phyloP scores from a whole-genome alignment of 352 stramenopile species.

The Phytophthora podocarpi region DNA sequence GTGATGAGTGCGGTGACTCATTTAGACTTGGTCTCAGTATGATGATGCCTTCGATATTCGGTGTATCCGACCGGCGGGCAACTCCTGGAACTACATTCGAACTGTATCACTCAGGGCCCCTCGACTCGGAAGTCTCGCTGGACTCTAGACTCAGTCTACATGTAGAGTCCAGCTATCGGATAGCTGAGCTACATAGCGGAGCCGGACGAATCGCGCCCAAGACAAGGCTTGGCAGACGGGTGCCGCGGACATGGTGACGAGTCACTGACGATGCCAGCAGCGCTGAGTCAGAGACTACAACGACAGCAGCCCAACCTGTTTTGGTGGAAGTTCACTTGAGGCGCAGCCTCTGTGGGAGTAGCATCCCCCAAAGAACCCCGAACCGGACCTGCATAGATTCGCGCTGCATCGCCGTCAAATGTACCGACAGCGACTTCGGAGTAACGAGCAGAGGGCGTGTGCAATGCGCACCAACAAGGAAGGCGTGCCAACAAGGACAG shows the following conservation, averaged over 20 bases:
- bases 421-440: not conserved
- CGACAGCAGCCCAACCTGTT: constrained; percentile 1
- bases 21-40: constrained; percentile 6
- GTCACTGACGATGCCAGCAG: not conserved
- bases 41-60: too few relatives aligned
- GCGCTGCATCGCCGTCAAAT: not conserved
- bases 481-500: constrained; percentile 5
- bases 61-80: too few relatives aligned
- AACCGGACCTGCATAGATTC: constrained; percentile 1
- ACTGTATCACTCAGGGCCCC: too few relatives aligned
- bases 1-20: constrained; percentile 12
- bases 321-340: constrained; percentile 21
- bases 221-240: not conserved
- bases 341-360: not conserved
- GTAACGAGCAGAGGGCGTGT: constrained; percentile 3
- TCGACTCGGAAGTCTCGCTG: too few relatives aligned
- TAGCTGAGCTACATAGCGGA: not conserved
- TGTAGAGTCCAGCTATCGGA: too few relatives aligned
- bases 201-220: not conserved
- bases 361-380: not conserved
- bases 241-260: too few relatives aligned
- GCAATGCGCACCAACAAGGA: too few relatives aligned
- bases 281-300: constrained; percentile 1
- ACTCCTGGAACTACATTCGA: not conserved
- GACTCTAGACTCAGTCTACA: too few relatives aligned